Base-by-base conservation (phyloP, 805 yeast genomes). In the Pichia paraexigua region DNA sequence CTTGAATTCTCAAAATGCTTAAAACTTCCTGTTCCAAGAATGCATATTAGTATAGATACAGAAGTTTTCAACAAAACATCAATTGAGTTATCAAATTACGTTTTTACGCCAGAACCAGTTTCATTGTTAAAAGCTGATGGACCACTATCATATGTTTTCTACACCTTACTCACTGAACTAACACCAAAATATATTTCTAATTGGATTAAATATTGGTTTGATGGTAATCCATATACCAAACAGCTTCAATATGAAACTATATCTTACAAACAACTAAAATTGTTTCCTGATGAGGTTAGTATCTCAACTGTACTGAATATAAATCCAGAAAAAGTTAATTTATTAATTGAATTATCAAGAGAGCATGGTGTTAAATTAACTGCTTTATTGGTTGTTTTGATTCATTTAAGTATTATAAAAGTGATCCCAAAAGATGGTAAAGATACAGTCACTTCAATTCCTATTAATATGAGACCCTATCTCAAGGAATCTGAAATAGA, bases 391-490 rank as follows among this genome's bases (percentile, higher is more conserved):
- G 35, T 43, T 13, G 20, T 45, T 10, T 42, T 54, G 20, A 43
- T 48, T 12, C 46, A 45, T 30, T n/a, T 46, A 11, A 44, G 55
- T 41, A 35, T 46, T 15, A 37, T 32, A 5, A 47, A 43, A 42
- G 41, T 46, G 8, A 46, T 54, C 9, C 43, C 47, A 12, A 43
- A 41, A 5, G 45, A 47, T 11, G 56, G 56, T 3, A 41, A 52
- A 11, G 60, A 58, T 41, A 53, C 59, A 0, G 4, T 11, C 5
- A 53, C 49, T 1, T 7, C 44, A 0, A 47, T 64, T 41, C 66
- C 68, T 5, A 58, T 53, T 4, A 56, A 63, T 45, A 42, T 58
- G 4, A 56, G 68, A 45, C 9, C 37, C 1, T n/a, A 32, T 1
- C 51, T 55, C 12, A 37, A 57, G 13, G 18, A 7, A 4, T 41